phyloP scores from a whole-genome alignment of 371 early-diverging fungal genomes.

The Mucor ambiguus region DNA sequence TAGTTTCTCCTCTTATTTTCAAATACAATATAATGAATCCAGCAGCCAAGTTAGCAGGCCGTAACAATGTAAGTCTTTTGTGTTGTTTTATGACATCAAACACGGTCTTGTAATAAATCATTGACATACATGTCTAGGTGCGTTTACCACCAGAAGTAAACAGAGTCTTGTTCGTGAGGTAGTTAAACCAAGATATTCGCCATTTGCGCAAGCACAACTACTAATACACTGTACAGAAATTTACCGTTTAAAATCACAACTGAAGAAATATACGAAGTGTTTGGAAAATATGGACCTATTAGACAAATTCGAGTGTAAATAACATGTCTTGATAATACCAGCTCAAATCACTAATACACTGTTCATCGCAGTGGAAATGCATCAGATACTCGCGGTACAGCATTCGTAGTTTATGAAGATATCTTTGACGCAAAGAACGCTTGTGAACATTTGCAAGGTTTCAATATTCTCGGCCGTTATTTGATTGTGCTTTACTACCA shows the following conservation, averaged over 20 bases:
- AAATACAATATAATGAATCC: constrained; percentile 13
- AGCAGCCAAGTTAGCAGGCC: constrained; percentile 19
- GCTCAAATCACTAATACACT: neutral
- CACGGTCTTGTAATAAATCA: neutral
- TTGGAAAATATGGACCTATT: constrained; percentile 97
- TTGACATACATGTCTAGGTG: constrained; percentile 42
- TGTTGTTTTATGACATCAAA: neutral
- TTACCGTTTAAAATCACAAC: constrained; percentile 94
- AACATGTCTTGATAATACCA: neutral
- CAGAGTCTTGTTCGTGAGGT: constrained; percentile 87
- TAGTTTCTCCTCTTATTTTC: neutral
- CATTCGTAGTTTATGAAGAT: constrained; percentile 96
- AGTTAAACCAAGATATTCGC: constrained; percentile 12
- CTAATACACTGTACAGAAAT: constrained; percentile 58
- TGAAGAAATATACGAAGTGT: constrained; percentile 96
- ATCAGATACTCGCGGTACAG: constrained; percentile 90
- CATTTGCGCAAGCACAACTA: neutral
- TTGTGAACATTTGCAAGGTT: constrained; percentile 93
- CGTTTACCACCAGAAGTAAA: constrained; percentile 95
- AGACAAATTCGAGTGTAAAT: constrained; percentile 88
- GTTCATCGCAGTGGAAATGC: constrained; percentile 67
- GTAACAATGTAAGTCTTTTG: constrained; percentile 18
- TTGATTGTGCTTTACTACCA: constrained; percentile 94
- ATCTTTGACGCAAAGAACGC: constrained; percentile 98
- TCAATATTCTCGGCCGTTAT: constrained; percentile 94